Evolutionary conservation across 2,329 filamentous ascomycete species (phyloP).

Genomic region (Sporothrix inflata): DNA sequence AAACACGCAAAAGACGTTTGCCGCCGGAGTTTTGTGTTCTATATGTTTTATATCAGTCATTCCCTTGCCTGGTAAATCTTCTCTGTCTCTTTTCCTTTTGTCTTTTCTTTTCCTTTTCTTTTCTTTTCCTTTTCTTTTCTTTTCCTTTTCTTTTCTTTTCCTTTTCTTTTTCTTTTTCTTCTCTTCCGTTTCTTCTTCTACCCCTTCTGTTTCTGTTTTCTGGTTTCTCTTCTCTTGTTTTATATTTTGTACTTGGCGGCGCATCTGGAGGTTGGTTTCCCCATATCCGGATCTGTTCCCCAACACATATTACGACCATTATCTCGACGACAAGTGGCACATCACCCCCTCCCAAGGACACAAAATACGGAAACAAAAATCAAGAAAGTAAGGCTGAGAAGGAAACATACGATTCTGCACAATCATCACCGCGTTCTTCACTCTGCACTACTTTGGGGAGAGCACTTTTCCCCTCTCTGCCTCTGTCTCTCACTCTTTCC

Average conservation of each 20-base stretch:
- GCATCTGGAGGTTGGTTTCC: background rate
- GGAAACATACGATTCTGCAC: background rate
- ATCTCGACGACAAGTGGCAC: background rate
- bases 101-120: background rate
- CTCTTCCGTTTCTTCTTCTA: background rate
- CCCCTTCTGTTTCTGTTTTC: background rate
- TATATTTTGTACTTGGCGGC: background rate
- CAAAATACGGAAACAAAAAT: background rate
- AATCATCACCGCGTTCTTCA: background rate
- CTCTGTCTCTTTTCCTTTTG: background rate
- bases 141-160: background rate
- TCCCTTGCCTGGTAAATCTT: background rate
- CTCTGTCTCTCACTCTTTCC: background rate
- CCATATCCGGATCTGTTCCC: background rate
- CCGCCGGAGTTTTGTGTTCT: conserved; percentile 2
- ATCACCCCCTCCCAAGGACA: background rate
- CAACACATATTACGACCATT: background rate
- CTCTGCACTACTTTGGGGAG: background rate
- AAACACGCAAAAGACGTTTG: conserved; percentile 12
- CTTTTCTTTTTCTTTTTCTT: background rate
- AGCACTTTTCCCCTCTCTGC: background rate
- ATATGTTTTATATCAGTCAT: conserved; percentile 17
- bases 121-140: background rate
- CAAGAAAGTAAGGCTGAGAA: background rate
- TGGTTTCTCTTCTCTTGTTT: background rate